Conservation (phyloP, 2,329 filamentous ascomycete species). For the Rutstroemia sp. region DNA sequence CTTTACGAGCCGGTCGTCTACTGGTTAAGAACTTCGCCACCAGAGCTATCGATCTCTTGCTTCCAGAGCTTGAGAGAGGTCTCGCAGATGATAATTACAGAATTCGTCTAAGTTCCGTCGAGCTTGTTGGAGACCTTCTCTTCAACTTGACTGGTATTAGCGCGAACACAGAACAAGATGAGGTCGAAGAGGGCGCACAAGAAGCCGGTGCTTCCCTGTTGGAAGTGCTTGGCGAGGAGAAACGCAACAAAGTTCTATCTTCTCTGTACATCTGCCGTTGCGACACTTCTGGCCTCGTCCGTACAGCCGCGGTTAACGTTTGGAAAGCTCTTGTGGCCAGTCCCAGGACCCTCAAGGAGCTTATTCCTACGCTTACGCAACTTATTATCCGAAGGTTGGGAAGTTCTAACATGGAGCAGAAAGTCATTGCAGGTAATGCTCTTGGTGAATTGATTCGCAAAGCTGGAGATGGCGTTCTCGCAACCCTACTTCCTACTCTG, state of each 20-base stretch:
- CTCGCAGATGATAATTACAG: conserved; percentile 96
- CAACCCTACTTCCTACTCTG: conserved; percentile 80
- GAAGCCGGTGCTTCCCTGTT: conserved; percentile 91
- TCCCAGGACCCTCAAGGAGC: conserved; percentile 86
- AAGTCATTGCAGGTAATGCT: conserved; percentile 95
- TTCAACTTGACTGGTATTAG: conserved; percentile 97
- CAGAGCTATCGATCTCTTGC: conserved; percentile 83
- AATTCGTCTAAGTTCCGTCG: conserved; percentile 95
- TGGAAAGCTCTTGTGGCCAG: conserved; percentile 97
- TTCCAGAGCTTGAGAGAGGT: conserved; percentile 92
- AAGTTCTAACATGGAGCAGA: conserved; percentile 96
- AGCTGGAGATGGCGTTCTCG: conserved; percentile 86
- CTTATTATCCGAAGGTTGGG: conserved; percentile 89
- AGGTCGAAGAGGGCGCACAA: conserved; percentile 69
- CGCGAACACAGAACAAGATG: conserved; percentile 69
- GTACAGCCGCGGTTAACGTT: conserved; percentile 80
- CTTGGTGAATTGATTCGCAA: conserved; percentile 95
- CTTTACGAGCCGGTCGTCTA: conserved; percentile 83
- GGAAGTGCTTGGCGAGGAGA: conserved; percentile 90
- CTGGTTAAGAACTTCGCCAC: conserved; percentile 98
- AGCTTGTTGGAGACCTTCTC: conserved; percentile 89
- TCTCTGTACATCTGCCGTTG: conserved; percentile 95
- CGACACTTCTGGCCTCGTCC: conserved; percentile 88
- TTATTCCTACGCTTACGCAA: conserved; percentile 90
- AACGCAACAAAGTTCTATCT: conserved; percentile 95